phyloP scores from a whole-genome alignment of 768 basidiomycete species.

The Chalciporus sphaerocephalus region DNA sequence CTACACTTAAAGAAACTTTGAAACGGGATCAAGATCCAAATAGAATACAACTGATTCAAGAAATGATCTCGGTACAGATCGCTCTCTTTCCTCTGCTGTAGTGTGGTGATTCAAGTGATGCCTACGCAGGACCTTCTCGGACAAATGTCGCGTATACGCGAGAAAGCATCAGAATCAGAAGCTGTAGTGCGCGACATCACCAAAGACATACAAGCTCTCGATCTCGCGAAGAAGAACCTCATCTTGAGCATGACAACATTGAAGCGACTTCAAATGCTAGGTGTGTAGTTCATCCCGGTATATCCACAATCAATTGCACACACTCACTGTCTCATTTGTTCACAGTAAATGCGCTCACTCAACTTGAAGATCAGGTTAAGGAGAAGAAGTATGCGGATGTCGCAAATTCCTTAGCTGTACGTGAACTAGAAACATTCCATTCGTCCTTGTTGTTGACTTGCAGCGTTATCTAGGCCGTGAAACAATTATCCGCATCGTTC shows the following conservation, averaged over 20 bases:
- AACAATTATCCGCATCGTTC: constrained; percentile 78
- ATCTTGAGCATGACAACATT: constrained; percentile 84
- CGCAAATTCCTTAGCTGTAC: constrained; percentile 72
- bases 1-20: constrained; percentile 61
- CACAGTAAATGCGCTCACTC: constrained; percentile 75
- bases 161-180: constrained; percentile 96
- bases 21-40: constrained; percentile 78
- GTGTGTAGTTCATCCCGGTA: constrained; percentile 42
- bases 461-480: constrained; percentile 61
- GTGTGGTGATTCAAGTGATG: constrained; percentile 5
- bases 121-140: constrained; percentile 74
- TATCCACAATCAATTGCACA: background rate
- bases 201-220: constrained; percentile 91
- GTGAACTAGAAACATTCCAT: constrained; percentile 32
- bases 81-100: background rate
- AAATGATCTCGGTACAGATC: constrained; percentile 82
- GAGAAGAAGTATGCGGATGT: constrained; percentile 81
- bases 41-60: constrained; percentile 87
- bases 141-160: constrained; percentile 93
- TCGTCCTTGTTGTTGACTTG: background rate
- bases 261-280: constrained; percentile 90
- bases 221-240: constrained; percentile 91
- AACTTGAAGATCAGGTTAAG: constrained; percentile 72
- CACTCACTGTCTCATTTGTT: background rate
- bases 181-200: constrained; percentile 95